A percentile compares a stretch with the other conserved stretches of the same genome.
These are phyloP conservation scores for Kokia cookei DNA, from an alignment of 441 rosid species.

Conservation along the genomic window DNA sequence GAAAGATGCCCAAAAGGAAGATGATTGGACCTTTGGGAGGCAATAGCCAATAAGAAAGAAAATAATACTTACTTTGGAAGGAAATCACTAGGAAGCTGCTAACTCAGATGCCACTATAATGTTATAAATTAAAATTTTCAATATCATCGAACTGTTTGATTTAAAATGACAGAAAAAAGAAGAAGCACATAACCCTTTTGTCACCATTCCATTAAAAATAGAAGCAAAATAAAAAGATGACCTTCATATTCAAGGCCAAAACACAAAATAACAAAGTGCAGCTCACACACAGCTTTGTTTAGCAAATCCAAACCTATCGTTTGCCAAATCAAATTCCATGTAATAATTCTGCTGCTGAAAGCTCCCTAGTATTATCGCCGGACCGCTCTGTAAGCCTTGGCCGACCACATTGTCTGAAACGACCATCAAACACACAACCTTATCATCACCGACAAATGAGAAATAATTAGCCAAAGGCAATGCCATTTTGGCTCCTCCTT, in stretches of 20 bases:
- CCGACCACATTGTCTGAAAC: slow-evolving; percentile 26
- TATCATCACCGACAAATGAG: slow-evolving; percentile 23
- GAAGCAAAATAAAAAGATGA: not conserved
- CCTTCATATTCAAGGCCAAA: not conserved
- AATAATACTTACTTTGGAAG: not conserved
- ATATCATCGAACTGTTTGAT: not conserved
- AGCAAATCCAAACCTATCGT: slow-evolving; percentile 65
- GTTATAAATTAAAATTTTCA: too few species aligned
- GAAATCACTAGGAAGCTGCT: not conserved
- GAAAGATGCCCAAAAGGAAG: not conserved
- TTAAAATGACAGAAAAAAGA: not conserved
- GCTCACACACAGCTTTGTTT: slow-evolving; percentile 37
- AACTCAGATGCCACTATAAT: too few species aligned
- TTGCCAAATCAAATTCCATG: slow-evolving; percentile 65
- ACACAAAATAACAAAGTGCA: not conserved
- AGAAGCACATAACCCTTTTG: not conserved
- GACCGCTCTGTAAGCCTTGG: slow-evolving; percentile 34
- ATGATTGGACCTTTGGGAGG: not conserved
- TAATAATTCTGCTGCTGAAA: slow-evolving; percentile 76
- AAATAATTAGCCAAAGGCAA: slow-evolving; percentile 62
- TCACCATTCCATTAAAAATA: not conserved
- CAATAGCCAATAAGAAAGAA: not conserved
- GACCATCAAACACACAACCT: slow-evolving; percentile 43
- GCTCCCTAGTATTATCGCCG: slow-evolving; percentile 73
- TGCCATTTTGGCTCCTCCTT: slow-evolving; percentile 76